Evolutionary conservation across 148 eudicot species (phyloP).

Genomic region (Cornus controversa): DNA sequence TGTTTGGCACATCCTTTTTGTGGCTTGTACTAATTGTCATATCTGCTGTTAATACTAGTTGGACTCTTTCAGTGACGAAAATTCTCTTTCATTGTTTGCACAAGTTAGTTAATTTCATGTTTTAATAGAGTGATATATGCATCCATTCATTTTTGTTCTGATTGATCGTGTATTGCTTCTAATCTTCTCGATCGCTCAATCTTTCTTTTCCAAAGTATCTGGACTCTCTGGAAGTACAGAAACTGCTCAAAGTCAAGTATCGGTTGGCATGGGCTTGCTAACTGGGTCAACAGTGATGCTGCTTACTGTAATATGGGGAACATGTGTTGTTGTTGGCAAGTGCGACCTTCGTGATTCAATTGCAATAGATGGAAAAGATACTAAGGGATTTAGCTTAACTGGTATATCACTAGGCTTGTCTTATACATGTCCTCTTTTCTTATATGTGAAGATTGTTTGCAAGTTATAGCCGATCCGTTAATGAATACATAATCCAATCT

Average conservation of each 20-base stretch:
- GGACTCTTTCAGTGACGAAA: too few species aligned
- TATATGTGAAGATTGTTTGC: neutral
- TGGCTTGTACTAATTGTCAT: neutral
- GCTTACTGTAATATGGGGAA: constrained; percentile 55
- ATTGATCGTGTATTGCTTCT: neutral
- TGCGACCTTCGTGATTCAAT: constrained; percentile 36
- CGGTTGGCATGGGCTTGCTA: constrained; percentile 62
- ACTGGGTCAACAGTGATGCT: constrained; percentile 66
- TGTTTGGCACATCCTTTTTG: neutral
- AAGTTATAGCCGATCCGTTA: neutral
- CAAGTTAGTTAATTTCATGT: too few species aligned
- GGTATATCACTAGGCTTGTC: constrained; percentile 23
- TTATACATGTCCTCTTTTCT: neutral
- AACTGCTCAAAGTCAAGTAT: constrained; percentile 59
- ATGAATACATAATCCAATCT: neutral
- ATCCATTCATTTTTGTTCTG: neutral
- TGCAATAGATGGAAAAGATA: constrained; percentile 44
- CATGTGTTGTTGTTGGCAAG: constrained; percentile 55
- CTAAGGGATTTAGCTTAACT: constrained; percentile 42
- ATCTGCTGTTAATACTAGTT: neutral
- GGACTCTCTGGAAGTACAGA: constrained; percentile 56
- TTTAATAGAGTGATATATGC: too few species aligned
- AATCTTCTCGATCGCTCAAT: too few species aligned
- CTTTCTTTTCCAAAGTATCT: constrained; percentile 29
- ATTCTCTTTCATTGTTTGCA: neutral